A percentile compares a stretch with the other conserved stretches of the same genome.
Conservation (phyloP, 257 asterid genomes). For the Penstemon eatonii region DNA sequence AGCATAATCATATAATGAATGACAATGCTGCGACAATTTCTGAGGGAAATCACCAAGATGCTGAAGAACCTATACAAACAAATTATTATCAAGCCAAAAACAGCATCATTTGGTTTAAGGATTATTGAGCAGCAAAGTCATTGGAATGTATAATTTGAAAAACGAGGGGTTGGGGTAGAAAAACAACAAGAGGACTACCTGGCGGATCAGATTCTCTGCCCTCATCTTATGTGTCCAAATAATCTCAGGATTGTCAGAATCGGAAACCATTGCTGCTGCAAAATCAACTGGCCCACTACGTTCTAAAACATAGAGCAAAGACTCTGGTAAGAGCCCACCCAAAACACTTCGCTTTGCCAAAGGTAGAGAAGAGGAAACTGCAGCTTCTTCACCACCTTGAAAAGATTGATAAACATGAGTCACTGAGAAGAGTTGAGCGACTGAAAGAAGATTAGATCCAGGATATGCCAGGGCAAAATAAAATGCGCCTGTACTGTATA, state of each 20-base stretch:
- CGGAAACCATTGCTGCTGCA: conserved; percentile 98
- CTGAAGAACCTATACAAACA: conserved; percentile 76
- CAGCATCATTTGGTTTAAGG: no score
- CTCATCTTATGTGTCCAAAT: conserved; percentile 99
- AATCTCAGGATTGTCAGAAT: conserved; percentile 99
- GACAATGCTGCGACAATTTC: conserved; percentile 94
- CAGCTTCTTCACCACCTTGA: conserved; percentile 99
- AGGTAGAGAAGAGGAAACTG: conserved; percentile 92
- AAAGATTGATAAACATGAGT: conserved; percentile 97
- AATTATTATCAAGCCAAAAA: conserved; percentile 26
- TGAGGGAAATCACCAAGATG: conserved; percentile 98
- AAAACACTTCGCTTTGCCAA: conserved; percentile 96
- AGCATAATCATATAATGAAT: conserved; percentile 91
- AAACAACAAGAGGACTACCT: conserved; percentile 48
- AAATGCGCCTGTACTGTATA: conserved; percentile 92
- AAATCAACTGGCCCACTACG: conserved; percentile 94
- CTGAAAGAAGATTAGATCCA: conserved; percentile 95
- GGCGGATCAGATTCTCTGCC: conserved; percentile 89
- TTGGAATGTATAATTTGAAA: background rate
- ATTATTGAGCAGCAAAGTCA: no score
- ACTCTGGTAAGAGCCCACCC: conserved; percentile 98
- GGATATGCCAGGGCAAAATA: conserved; percentile 96
- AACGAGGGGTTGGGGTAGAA: background rate
- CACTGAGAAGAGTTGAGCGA: conserved; percentile 85
- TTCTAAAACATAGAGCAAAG: conserved; percentile 94